A percentile compares a stretch with the other conserved stretches of the same genome.
Conservation (phyloP, 257 asterid genomes). For the Nicotiana noctiflora region DNA sequence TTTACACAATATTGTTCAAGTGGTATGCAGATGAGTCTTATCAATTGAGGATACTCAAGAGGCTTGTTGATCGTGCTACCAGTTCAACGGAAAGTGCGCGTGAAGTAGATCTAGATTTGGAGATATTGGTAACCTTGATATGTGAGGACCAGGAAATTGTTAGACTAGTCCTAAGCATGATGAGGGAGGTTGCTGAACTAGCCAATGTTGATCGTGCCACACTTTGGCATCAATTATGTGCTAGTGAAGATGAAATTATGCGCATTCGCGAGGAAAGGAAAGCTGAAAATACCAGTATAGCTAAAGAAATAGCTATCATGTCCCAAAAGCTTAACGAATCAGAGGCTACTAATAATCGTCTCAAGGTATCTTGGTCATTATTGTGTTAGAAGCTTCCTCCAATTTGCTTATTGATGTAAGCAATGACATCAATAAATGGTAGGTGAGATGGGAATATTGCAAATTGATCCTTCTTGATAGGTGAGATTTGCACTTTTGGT, state of each 20-base stretch:
- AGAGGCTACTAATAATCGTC: conserved; percentile 68
- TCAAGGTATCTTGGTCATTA: conserved; percentile 50
- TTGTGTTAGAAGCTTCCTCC: too few relatives aligned
- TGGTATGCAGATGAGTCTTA: conserved; percentile 79
- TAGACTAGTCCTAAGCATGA: conserved; percentile 80
- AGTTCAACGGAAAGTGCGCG: conserved; percentile 50
- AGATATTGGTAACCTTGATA: conserved; percentile 57
- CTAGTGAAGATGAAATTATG: conserved; percentile 70
- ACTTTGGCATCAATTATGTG: conserved; percentile 94
- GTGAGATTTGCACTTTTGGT: too few relatives aligned
- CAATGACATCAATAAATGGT: too few relatives aligned
- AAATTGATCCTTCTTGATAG: too few relatives aligned
- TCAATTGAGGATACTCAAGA: conserved; percentile 75
- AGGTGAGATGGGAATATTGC: too few relatives aligned
- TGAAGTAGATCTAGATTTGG: conserved; percentile 68
- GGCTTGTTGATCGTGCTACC: conserved; percentile 80
- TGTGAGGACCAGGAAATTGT: conserved; percentile 68
- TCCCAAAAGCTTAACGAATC: conserved; percentile 74
- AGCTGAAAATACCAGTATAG: conserved; percentile 42
- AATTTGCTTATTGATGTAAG: too few relatives aligned
- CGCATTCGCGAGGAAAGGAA: conserved; percentile 77
- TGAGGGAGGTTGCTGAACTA: conserved; percentile 83
- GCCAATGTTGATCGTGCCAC: conserved; percentile 94
- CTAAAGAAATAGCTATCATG: conserved; percentile 66
- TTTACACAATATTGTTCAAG: conserved; percentile 68